These are phyloP conservation scores for Pseudogymnoascus sp. DNA, from an alignment of 2,329 filamentous ascomycete genomes.

Conservation along the genomic window DNA sequence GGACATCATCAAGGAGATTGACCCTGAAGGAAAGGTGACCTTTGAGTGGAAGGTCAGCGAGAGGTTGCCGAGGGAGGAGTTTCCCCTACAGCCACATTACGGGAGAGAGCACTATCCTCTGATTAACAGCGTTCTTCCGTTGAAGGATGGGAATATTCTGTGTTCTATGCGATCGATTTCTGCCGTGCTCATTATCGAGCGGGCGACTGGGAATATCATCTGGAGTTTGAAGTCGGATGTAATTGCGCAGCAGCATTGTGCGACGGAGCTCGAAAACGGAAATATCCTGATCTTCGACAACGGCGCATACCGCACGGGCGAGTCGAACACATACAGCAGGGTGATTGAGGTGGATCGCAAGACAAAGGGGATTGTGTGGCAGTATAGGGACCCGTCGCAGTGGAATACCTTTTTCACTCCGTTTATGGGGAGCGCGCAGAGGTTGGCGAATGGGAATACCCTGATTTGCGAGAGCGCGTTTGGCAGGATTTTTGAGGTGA, in stretches of 20 bases:
- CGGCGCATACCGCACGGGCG: constrained; percentile 34
- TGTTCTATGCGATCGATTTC: constrained; percentile 37
- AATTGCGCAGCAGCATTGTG: constrained; percentile 39
- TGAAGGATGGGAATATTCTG: constrained; percentile 36
- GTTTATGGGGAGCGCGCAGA: constrained; percentile 41
- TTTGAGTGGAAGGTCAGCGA: constrained; percentile 40
- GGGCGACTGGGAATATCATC: constrained; percentile 34
- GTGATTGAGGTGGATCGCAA: constrained; percentile 33
- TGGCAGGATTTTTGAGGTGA: constrained; percentile 40
- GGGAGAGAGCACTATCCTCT: constrained; percentile 38
- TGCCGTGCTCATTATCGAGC: constrained; percentile 36
- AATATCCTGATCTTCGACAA: constrained; percentile 42
- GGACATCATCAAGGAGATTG: constrained; percentile 38
- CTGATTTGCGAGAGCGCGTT: constrained; percentile 37
- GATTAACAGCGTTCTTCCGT: constrained; percentile 36
- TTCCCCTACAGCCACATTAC: constrained; percentile 35
- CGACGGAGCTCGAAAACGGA: constrained; percentile 34
- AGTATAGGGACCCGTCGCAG: constrained; percentile 32
- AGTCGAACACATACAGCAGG: constrained; percentile 36
- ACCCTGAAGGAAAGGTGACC: constrained; percentile 32
- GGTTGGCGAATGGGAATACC: constrained; percentile 35
- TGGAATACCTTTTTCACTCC: constrained; percentile 32
- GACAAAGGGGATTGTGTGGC: constrained; percentile 37
- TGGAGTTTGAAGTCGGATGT: constrained; percentile 36
- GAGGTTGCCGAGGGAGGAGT: constrained; percentile 32